A percentile compares a stretch with the other conserved stretches of the same genome.
Evolutionary conservation across 2,329 filamentous ascomycete species (phyloP).

Genomic region (Arthrocladium fulminans): DNA sequence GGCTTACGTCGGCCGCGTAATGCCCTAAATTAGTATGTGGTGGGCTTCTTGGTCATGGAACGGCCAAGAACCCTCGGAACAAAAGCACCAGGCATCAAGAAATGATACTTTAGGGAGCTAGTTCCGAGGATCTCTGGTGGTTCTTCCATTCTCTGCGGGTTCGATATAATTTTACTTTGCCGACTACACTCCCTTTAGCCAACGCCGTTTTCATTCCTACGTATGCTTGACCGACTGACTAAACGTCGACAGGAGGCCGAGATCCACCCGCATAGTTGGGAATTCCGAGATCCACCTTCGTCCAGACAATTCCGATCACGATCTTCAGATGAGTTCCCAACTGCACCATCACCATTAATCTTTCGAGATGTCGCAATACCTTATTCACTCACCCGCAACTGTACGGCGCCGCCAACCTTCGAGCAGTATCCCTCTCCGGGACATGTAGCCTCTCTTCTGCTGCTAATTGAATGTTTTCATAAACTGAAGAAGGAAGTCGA

Average conservation of each 20-base stretch:
- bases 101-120: not conserved
- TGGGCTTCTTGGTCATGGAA: too few species aligned
- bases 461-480: constrained; percentile 26
- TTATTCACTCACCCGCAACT: not conserved
- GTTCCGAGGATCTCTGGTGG: not conserved
- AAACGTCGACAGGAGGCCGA: not conserved
- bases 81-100: not conserved
- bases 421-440: not conserved
- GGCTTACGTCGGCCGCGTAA: not conserved
- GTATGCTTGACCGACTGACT: not conserved
- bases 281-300: not conserved
- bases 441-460: not conserved
- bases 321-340: not conserved
- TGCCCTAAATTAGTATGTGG: too few species aligned
- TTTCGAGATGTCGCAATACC: constrained; percentile 5
- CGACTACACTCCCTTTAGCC: too few species aligned
- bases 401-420: not conserved
- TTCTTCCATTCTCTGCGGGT: too few species aligned
- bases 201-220: constrained; percentile 34
- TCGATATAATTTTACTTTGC: too few species aligned
- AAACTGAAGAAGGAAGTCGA: constrained; percentile 19
- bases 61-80: not conserved
- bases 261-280: not conserved
- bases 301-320: not conserved
- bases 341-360: not conserved